Base-by-base conservation (phyloP, 2,329 filamentous ascomycete species). In the Sordariomycetes sp. region DNA sequence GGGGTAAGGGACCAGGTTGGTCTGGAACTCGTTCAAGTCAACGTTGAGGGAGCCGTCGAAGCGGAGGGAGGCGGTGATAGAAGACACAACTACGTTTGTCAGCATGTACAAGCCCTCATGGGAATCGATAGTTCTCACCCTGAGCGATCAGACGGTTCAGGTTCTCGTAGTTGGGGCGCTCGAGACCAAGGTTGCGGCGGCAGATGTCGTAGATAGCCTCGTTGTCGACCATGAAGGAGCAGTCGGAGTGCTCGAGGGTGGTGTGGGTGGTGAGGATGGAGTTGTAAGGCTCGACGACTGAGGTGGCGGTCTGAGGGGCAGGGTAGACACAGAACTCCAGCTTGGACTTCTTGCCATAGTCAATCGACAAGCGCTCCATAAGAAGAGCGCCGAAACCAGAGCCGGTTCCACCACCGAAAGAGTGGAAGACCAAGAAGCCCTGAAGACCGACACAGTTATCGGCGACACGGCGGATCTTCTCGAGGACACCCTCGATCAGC, bases 341-440 rank as follows among this genome's bases (percentile, higher is more conserved):
- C 82, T 98, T 98, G 78, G 85, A 93, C 82, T 98, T 98, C 82
- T 98, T 98, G 73, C 92, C 90, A 60, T 95, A 98, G 70, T 98
- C 92, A 55, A 95, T 86, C 23, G 92, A 96, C 42, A 98, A 80
- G 61, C 92, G 90, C 75, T 98, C 92, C 87, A 98, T 94, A 53
- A 98, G 75, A 49, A 98, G 80, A 54, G 92, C 92, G 68, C 92
- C 92, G 65, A 98, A 98, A 59, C 92, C 92, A 52, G 92, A 98
- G 55, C 92, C 92, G 51, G 92, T 98, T 72, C 92, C 92, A 68
- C 92, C 92, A 68, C 92, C 92, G 62, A 98, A 96, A 40, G 90
- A 96, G 82, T 98, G 92, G 84, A 96, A 96, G 58, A 98, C 88
- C 48, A 96, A 77, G 82, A 98, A 98, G 57, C 92, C 92, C 66